Conservation (phyloP, 2,329 filamentous ascomycete species). For the Aplosporella prunicola region DNA sequence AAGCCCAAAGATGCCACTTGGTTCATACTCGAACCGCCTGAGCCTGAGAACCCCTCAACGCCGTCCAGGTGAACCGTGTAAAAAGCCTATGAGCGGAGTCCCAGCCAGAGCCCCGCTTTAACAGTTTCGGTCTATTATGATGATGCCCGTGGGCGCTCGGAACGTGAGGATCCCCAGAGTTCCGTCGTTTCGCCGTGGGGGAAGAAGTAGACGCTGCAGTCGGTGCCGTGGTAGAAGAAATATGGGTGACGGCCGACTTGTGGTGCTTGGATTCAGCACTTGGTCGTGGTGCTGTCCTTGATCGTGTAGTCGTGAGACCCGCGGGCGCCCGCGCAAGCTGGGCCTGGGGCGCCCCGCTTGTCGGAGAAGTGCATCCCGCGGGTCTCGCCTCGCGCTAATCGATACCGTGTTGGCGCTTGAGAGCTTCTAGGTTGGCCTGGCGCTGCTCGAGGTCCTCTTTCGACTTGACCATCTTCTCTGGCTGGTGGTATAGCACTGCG, state of each 20-base stretch:
- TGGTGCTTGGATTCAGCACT: constrained; percentile 6
- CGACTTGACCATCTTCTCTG: constrained; percentile 72
- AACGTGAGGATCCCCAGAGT: constrained; percentile 6
- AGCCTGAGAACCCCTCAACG: constrained; percentile 12
- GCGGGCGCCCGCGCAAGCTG: constrained; percentile 7
- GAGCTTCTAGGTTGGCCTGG: constrained; percentile 93
- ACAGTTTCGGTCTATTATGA: constrained; percentile 7
- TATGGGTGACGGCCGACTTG: constrained; percentile 6
- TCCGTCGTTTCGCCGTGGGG: constrained; percentile 4
- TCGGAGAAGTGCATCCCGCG: constrained; percentile 32
- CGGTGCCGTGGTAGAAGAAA: background rate
- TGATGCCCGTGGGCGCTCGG: background rate
- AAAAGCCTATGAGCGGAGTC: constrained; percentile 12
- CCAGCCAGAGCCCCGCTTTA: constrained; percentile 10
- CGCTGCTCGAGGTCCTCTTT: constrained; percentile 90
- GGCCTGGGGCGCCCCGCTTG: constrained; percentile 8
- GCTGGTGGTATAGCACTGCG: constrained; percentile 64
- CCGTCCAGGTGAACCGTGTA: constrained; percentile 12
- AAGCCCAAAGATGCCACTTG: constrained; percentile 4
- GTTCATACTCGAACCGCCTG: constrained; percentile 10
- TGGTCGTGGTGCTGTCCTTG: constrained; percentile 7
- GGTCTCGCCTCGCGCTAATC: constrained; percentile 55
- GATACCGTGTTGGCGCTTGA: constrained; percentile 97
- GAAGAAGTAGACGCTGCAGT: constrained; percentile 5
- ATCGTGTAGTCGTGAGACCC: constrained; percentile 9